A percentile compares a stretch with the other conserved stretches of the same genome.
Conservation (phyloP, 1,139 yeast species). For the Debaryomycetaceae sp. region DNA sequence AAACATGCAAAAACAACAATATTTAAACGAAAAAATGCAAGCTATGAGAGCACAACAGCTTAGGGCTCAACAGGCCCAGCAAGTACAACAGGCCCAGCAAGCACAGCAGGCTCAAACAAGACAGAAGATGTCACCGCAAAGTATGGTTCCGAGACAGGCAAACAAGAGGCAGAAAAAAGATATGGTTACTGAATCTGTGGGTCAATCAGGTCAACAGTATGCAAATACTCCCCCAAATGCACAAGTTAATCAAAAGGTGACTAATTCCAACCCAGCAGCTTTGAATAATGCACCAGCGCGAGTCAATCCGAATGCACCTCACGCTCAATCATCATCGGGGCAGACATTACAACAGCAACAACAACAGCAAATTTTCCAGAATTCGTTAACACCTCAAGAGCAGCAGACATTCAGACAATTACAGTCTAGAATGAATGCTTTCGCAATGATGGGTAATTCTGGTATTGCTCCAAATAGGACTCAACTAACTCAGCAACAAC, state of each 20-base stretch:
- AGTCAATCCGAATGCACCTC: not conserved
- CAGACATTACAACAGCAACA: constrained; percentile 36
- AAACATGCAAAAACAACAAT: constrained; percentile 5
- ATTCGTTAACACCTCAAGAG: constrained; percentile 40
- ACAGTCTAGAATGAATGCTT: constrained; percentile 40
- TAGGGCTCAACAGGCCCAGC: constrained; percentile 11
- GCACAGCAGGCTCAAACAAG: constrained; percentile 11
- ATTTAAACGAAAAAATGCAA: constrained; percentile 4
- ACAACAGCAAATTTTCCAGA: constrained; percentile 47
- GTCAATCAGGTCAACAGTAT: constrained; percentile 6
- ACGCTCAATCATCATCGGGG: constrained; percentile 8
- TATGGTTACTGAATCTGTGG: constrained; percentile 8
- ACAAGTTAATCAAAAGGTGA: constrained; percentile 5
- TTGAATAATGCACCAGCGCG: constrained; percentile 7
- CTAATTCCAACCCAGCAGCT: constrained; percentile 10
- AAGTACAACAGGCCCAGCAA: constrained; percentile 10
- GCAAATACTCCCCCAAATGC: constrained; percentile 7
- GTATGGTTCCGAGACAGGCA: constrained; percentile 6
- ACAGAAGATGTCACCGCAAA: constrained; percentile 10
- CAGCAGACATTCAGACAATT: constrained; percentile 44
- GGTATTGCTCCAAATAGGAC: constrained; percentile 46
- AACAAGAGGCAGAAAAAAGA: constrained; percentile 5
- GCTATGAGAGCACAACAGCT: constrained; percentile 2
- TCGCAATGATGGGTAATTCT: constrained; percentile 44
- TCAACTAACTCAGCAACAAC: constrained; percentile 43